Evolutionary conservation across 2,329 filamentous ascomycete species (phyloP).

Genomic region (Aspergillus sp.): DNA sequence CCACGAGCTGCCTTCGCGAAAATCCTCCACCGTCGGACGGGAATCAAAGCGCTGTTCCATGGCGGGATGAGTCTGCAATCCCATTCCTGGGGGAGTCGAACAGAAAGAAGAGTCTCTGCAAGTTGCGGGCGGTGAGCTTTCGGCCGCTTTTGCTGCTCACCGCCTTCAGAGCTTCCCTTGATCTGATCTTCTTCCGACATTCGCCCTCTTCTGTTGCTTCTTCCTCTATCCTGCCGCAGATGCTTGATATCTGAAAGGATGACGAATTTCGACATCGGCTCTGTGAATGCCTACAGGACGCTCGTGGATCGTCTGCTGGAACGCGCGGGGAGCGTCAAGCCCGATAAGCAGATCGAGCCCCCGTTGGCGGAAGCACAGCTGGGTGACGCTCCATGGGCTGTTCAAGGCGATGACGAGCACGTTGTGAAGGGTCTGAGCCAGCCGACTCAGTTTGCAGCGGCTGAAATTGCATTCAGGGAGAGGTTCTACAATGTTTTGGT

Average conservation of each 20-base stretch:
- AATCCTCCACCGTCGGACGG: constrained; percentile 34
- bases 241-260: constrained; percentile 13
- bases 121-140: constrained; percentile 35
- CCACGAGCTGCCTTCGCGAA: constrained; percentile 39
- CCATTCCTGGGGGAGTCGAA: constrained; percentile 30
- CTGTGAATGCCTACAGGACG: constrained; percentile 37
- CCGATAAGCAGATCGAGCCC: constrained; percentile 57
- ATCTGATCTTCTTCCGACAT: not conserved
- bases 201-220: constrained; percentile 2
- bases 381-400: constrained; percentile 30
- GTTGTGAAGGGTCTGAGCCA: constrained; percentile 36
- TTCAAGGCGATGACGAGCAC: constrained; percentile 20
- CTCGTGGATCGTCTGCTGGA: constrained; percentile 51
- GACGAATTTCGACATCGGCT: constrained; percentile 24
- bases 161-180: not conserved
- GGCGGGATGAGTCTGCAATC: constrained; percentile 35
- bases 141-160: constrained; percentile 13
- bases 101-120: constrained; percentile 46
- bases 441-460: constrained; percentile 53
- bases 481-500: constrained; percentile 74
- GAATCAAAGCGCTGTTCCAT: constrained; percentile 50
- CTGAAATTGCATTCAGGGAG: constrained; percentile 75
- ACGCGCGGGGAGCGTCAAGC: constrained; percentile 52
- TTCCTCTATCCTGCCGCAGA: constrained; percentile 2
- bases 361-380: constrained; percentile 60